These are phyloP conservation scores for Arthrobotrys pseudoclavata DNA, from an alignment of 2,329 filamentous ascomycete species.

Conservation along the genomic window DNA sequence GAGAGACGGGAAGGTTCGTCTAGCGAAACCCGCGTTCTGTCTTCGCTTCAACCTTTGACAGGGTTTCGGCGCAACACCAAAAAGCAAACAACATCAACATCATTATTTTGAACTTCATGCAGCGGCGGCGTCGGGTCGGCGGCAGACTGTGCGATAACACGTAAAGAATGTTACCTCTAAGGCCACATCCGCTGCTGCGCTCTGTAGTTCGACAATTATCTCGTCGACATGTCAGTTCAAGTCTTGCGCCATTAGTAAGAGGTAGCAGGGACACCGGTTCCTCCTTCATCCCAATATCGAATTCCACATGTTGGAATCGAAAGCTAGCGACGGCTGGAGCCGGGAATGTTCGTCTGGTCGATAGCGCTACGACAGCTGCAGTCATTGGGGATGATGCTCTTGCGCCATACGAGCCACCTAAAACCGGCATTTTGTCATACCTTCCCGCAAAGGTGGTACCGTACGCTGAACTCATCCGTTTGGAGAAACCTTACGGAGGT, in stretches of 20 bases:
- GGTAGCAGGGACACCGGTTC: constrained; percentile 42
- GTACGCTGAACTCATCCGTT: constrained; percentile 83
- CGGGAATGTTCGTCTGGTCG: constrained; percentile 55
- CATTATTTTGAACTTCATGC: not conserved
- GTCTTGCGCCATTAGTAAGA: constrained; percentile 20
- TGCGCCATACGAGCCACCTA: constrained; percentile 75
- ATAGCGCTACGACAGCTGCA: constrained; percentile 39
- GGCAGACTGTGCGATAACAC: not conserved
- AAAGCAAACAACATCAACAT: constrained; percentile 40
- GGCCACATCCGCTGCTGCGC: constrained; percentile 19
- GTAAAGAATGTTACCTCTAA: constrained; percentile 35
- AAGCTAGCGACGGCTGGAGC: constrained; percentile 28
- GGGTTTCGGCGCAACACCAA: constrained; percentile 25
- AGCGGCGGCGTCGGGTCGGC: not conserved
- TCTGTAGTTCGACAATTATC: constrained; percentile 35
- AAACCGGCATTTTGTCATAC: constrained; percentile 77
- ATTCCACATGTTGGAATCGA: constrained; percentile 28
- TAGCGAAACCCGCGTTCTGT: constrained; percentile 36
- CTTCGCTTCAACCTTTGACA: constrained; percentile 8
- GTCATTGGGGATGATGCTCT: constrained; percentile 28
- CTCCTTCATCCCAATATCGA: constrained; percentile 24
- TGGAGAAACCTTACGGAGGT: constrained; percentile 84
- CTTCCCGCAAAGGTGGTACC: constrained; percentile 80
- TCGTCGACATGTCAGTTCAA: constrained; percentile 17
- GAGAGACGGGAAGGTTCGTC: constrained; percentile 5